phyloP scores from a whole-genome alignment of 805 yeast genomes.

The Teunomyces stri region DNA sequence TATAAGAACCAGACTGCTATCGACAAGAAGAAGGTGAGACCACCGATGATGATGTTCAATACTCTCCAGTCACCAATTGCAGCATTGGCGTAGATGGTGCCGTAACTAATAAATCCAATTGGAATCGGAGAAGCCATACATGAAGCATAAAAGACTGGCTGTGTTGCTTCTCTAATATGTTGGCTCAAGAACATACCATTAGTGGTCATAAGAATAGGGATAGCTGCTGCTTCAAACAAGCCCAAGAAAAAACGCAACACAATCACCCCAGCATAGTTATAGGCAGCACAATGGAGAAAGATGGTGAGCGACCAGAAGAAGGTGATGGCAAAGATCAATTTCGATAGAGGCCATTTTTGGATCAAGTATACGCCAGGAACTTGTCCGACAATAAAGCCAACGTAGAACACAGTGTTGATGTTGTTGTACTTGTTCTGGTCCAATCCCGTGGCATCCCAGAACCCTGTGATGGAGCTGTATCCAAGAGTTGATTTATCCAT shows the following conservation, averaged over 20 bases:
- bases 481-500: slow-evolving; percentile 53
- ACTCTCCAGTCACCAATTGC: slow-evolving; percentile 47
- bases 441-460: slow-evolving; percentile 46
- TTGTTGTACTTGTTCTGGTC: slow-evolving; percentile 44
- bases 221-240: slow-evolving; percentile 26
- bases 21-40: slow-evolving; percentile 40
- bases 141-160: slow-evolving; percentile 52
- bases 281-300: slow-evolving; percentile 46
- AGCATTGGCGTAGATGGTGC: slow-evolving; percentile 25
- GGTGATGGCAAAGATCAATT: slow-evolving; percentile 34
- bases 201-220: slow-evolving; percentile 41
- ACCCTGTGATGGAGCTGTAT: slow-evolving; percentile 47
- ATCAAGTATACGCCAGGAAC: slow-evolving; percentile 40
- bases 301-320: slow-evolving; percentile 46
- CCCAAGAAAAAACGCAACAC: slow-evolving; percentile 52
- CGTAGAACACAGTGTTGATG: slow-evolving; percentile 52
- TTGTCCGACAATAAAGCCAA: slow-evolving; percentile 50
- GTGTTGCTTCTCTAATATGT: slow-evolving; percentile 45
- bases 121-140: slow-evolving; percentile 53
- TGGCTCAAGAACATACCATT: slow-evolving; percentile 50
- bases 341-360: slow-evolving; percentile 44
- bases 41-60: slow-evolving; percentile 56
- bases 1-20: slow-evolving; percentile 32
- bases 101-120: slow-evolving; percentile 48
- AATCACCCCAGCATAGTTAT: slow-evolving; percentile 44